Evolutionary conservation across 2,329 filamentous ascomycete species (phyloP), one percentile per base, ranked within the genome.

Genomic region (Aspergillus intermedius): DNA sequence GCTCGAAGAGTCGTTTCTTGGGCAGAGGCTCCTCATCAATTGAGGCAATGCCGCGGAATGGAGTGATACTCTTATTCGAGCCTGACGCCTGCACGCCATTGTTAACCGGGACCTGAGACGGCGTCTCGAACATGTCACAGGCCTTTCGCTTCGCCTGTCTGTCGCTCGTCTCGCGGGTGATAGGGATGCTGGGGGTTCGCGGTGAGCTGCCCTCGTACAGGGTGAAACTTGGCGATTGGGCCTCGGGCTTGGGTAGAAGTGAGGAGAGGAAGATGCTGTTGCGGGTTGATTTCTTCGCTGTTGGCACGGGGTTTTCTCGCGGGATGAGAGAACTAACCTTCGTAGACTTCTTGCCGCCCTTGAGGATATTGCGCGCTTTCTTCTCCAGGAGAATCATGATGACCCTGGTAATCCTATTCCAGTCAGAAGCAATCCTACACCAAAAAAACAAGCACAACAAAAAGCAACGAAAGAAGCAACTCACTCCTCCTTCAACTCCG

Each of bases 351-450:
- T 13, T 13, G 15, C 41, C 15, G 8, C 5, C 30, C 42, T 44
- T 15, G 10, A 17, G 15, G 23, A 21, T 13, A 34, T n/a, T 34
- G 9, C 50, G 54, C 5, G 56, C 54, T 25, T 57, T 60, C 17
- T 54, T 53, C 35, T 57, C 44, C 4, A 60, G 42, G 13, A 60
- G 42, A 10, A 60, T 28, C 17, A 45, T 47, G 32, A 60, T n/a
- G 2, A 46, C 48, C 2, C 51, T 30, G 13, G 34, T 51, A 5
- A 60, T 53, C 28, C 56, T 59, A 25, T n/a, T 12, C 13, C 6
- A 23, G 12, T 3, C 21, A 50, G 5, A 45, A 3, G 17, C 17
- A 19, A 19, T 19, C 17, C 17, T 19, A 19, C 17, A 19, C 17
- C 2, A 19, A 19, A 19, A 19, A 19, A 19, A 19, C 2, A 19